A percentile compares a stretch with the other conserved stretches of the same genome.
Evolutionary conservation across 768 basidiomycete genomes (phyloP).

Genomic region (Mycena indigotica): DNA sequence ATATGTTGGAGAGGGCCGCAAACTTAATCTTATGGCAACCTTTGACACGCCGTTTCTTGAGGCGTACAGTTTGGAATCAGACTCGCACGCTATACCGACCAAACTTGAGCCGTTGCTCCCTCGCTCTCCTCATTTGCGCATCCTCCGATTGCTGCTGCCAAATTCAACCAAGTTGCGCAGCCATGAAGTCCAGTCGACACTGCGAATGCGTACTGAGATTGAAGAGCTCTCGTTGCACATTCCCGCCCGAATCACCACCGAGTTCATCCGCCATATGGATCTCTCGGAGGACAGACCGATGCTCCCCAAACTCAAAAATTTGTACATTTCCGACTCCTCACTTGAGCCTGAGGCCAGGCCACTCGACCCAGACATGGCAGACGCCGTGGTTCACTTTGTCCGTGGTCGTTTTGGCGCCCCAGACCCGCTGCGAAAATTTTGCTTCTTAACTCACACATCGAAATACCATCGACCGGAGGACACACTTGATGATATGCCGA

Average conservation of each 20-base stretch:
- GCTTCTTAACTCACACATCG: too few relatives aligned
- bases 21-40: background rate
- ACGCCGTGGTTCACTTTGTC: too few relatives aligned
- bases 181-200: background rate
- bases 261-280: background rate
- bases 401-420: too few relatives aligned
- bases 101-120: background rate
- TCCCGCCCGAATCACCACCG: background rate
- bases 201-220: slow-evolving; percentile 3
- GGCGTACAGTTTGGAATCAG: background rate
- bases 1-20: background rate
- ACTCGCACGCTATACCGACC: too few relatives aligned
- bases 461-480: background rate
- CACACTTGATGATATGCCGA: too few relatives aligned
- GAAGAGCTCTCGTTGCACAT: slow-evolving; percentile 6
- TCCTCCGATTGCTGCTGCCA: background rate
- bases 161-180: background rate
- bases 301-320: background rate
- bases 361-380: too few relatives aligned
- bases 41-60: slow-evolving; percentile 14
- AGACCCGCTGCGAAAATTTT: too few relatives aligned
- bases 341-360: too few relatives aligned
- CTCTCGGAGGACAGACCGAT: background rate
- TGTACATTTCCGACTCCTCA: background rate
- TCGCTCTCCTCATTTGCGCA: background rate